Base-by-base conservation (phyloP, 2,329 filamentous ascomycete genomes). In the Thielaviopsis euricoi region DNA sequence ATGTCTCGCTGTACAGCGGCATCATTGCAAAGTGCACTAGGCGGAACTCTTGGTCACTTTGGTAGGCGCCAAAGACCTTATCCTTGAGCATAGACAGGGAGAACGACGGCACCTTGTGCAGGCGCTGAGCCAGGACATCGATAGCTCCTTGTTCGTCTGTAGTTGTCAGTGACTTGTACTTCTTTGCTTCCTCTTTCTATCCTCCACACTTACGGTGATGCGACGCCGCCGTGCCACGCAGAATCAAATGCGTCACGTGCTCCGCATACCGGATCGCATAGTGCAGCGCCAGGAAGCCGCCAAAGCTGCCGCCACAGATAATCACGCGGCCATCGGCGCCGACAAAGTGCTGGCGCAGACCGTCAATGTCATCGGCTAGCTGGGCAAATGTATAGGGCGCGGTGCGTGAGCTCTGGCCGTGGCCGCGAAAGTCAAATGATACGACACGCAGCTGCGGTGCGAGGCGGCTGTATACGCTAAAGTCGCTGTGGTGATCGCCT, bases 271-370 rank as follows among this genome's bases (percentile, higher is more conserved):
- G 66, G 57, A 71, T 70, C 13, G 69, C 68, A 59, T 71, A 72
- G 4, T 70, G 67, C 59, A 69, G 67, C 0, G 70, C 70, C 4
- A 72, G 61, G 43, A 68, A 72, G 0, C 70, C 70, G 10, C 70
- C 70, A 51, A 72, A 72, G 58, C 69, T 71, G 1, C 70, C 70
- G 9, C 70, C 70, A 15, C 67, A 68, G 22, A 72, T 65, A 33
- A 71, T 65, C 13, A 64, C 65, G 15, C 65, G 61, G 19, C 50
- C 50, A 21, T 61, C 50, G 0, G 57, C 56, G 1, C 63, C 65
- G 1, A 62, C 62, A 62, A 70, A 70, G 25, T 66, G 65, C 43
- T 37, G 49, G 9, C 68, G 64, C 5, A 71, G 55, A 0, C 61
- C 65, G 22, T 71, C 69, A 25, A 71, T 65, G 53, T 71, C 68